These are phyloP conservation scores for Aulographum hederae DNA, from an alignment of 2,329 filamentous ascomycete genomes.

Conservation along the genomic window DNA sequence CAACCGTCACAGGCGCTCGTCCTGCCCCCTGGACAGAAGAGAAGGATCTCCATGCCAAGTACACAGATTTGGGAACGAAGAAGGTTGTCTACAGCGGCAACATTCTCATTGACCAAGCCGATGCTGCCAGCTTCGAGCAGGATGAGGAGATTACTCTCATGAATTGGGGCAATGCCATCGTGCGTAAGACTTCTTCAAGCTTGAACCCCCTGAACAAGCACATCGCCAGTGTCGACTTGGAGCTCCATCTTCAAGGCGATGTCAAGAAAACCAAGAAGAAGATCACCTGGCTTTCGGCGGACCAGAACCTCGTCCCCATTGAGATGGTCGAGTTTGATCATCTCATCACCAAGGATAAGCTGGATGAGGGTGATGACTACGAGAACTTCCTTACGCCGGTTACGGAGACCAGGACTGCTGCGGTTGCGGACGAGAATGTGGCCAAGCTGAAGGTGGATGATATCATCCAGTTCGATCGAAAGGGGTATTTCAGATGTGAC, in stretches of 20 bases:
- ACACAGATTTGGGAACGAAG: conserved; percentile 67
- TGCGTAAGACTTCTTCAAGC: conserved; percentile 43
- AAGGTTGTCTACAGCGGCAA: conserved; percentile 61
- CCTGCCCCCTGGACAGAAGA: conserved; percentile 34
- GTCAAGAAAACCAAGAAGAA: conserved; percentile 95
- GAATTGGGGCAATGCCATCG: conserved; percentile 86
- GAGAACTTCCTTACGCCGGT: conserved; percentile 66
- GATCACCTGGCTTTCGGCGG: conserved; percentile 71
- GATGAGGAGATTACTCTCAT: conserved; percentile 90
- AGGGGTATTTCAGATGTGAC: conserved; percentile 83
- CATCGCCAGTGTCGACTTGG: conserved; percentile 55
- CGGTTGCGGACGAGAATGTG: conserved; percentile 67
- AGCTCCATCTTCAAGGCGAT: conserved; percentile 82
- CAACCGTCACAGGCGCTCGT: conserved; percentile 47
- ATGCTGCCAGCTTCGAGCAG: conserved; percentile 62
- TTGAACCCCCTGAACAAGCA: conserved; percentile 31
- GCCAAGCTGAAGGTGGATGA: conserved; percentile 64
- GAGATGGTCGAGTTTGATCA: conserved; percentile 26
- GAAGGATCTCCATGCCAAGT: conserved; percentile 80
- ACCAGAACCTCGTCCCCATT: conserved; percentile 3
- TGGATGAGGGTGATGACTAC: conserved; percentile 71
- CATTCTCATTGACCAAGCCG: conserved; percentile 70
- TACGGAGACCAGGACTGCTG: conserved; percentile 57
- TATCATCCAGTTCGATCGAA: conserved; percentile 87
- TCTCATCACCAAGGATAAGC: conserved; percentile 84